Conservation (phyloP, 2,329 filamentous ascomycete species). For the Paecilomyces dactylethromorphus region DNA sequence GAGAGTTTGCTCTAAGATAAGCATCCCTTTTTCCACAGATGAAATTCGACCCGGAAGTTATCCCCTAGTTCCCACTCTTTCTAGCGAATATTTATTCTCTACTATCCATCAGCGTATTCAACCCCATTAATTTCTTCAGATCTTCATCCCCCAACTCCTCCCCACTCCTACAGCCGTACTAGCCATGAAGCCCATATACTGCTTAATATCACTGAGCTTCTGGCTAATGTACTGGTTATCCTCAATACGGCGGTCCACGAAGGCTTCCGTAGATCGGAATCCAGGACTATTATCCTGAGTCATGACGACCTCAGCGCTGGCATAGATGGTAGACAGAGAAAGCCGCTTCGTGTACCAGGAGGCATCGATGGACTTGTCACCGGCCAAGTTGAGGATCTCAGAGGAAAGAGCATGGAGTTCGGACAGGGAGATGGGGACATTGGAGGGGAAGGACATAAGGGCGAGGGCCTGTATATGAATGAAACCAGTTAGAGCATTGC, state of each 20-base stretch:
- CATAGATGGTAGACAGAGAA: constrained; percentile 60
- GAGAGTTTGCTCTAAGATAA: not conserved
- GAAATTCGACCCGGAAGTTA: not conserved
- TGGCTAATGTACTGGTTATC: constrained; percentile 61
- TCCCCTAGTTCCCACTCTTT: not conserved
- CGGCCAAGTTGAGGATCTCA: constrained; percentile 84
- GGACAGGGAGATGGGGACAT: constrained; percentile 66
- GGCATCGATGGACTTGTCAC: constrained; percentile 73
- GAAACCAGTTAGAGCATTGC: not conserved
- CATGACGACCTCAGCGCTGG: constrained; percentile 85
- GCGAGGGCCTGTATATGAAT: constrained; percentile 63
- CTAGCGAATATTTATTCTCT: not conserved
- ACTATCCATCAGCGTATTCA: not conserved
- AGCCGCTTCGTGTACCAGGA: constrained; percentile 79
- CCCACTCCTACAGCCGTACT: constrained; percentile 72
- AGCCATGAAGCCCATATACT: constrained; percentile 79
- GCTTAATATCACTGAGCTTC: constrained; percentile 56
- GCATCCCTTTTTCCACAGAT: not conserved
- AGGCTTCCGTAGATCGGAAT: constrained; percentile 72
- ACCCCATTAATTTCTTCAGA: constrained; percentile 44
- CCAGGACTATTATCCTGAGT: constrained; percentile 71
- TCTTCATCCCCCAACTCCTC: constrained; percentile 77
- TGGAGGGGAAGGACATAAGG: constrained; percentile 77
- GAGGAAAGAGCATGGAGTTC: constrained; percentile 81
- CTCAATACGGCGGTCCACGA: constrained; percentile 67